phyloP scores from a whole-genome alignment of 352 stramenopile genomes.

The Phytophthora parvispora region DNA sequence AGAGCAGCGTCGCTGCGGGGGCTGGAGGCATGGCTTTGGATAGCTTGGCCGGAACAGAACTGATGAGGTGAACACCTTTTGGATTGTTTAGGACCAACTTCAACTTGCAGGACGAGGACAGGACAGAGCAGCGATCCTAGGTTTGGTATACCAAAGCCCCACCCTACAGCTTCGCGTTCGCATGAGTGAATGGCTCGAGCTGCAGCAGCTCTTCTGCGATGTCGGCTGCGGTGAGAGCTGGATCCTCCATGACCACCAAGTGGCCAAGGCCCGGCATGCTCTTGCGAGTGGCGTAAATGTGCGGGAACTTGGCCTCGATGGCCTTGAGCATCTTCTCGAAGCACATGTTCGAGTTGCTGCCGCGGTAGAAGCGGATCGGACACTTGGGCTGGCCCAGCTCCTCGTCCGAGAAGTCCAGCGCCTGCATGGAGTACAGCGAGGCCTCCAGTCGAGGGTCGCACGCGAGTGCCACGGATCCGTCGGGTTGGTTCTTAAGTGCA shows the following conservation, averaged over 20 bases:
- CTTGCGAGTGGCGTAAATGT: constrained; percentile 47
- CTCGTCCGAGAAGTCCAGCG: constrained; percentile 32
- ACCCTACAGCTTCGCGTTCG: constrained; percentile 19
- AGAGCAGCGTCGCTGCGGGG: constrained; percentile 41
- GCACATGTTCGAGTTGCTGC: constrained; percentile 48
- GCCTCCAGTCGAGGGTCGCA: constrained; percentile 49
- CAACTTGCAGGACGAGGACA: constrained; percentile 5
- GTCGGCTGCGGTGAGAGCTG: constrained; percentile 31
- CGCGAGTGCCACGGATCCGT: constrained; percentile 34
- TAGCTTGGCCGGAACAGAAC: not conserved
- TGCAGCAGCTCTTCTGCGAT: constrained; percentile 41
- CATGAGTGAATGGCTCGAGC: constrained; percentile 17
- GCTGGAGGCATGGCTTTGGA: not conserved
- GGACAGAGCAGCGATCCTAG: not conserved
- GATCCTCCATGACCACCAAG: constrained; percentile 55
- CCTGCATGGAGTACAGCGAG: constrained; percentile 44
- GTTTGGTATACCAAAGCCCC: not conserved
- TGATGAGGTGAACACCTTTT: constrained; percentile 14
- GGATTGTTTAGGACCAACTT: constrained; percentile 1
- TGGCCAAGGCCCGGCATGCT: constrained; percentile 46
- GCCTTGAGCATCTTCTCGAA: constrained; percentile 30
- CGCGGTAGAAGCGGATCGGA: constrained; percentile 46
- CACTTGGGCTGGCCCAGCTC: constrained; percentile 43
- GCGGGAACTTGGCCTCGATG: constrained; percentile 36
- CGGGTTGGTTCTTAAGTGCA: constrained; percentile 18